Percentiles rank a stretch among this genome's conserved stretches.
These are phyloP conservation scores for Bonia amplexicaulis DNA, from an alignment of 176 grass and related monocot species.

Conservation along the genomic window DNA sequence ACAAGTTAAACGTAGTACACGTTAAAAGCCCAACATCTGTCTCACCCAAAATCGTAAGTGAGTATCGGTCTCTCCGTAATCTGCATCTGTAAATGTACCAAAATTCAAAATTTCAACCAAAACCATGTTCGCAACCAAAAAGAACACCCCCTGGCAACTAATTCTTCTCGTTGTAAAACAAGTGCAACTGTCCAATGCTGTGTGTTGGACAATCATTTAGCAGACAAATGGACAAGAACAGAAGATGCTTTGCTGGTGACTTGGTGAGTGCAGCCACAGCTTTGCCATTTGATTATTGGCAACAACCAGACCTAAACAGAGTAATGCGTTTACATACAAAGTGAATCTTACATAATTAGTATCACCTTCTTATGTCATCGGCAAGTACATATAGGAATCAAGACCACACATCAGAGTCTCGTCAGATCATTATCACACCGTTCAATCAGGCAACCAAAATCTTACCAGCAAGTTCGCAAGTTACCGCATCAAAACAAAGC, in stretches of 20 bases:
- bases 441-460: not conserved
- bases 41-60: no score
- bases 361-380: not conserved
- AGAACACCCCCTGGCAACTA: no score
- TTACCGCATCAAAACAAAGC: not conserved
- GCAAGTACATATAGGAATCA: not conserved
- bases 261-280: constrained; percentile 29
- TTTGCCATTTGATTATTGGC: constrained; percentile 6
- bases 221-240: constrained; percentile 31
- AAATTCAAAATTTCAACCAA: no score
- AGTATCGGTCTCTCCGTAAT: no score
- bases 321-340: not conserved
- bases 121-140: no score
- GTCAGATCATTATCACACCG: not conserved
- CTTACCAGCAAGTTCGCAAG: not conserved
- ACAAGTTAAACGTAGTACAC: no score
- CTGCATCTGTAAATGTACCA: no score
- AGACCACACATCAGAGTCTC: not conserved
- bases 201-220: constrained; percentile 22
- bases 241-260: constrained; percentile 33
- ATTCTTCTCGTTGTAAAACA: not conserved
- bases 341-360: constrained; percentile 1
- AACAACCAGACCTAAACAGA: not conserved
- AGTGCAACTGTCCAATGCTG: constrained; percentile 11
- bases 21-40: no score